Conservation (phyloP, 176 grass and related monocot genomes). For the Elymus sibiricus region DNA sequence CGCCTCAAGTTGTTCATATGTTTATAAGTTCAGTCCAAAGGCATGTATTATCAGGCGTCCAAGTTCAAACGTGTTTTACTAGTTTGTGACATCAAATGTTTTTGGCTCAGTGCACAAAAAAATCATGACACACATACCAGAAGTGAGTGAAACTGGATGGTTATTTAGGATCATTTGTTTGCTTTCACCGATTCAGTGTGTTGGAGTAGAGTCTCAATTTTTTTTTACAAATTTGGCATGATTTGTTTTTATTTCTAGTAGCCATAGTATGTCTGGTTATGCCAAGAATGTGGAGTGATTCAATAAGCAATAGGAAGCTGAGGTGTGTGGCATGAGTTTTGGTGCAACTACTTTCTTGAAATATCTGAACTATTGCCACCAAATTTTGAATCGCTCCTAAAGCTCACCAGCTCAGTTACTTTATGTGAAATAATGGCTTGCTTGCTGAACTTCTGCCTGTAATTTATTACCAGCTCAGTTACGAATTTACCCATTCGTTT, state of each 20-base stretch:
- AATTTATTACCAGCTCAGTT: neutral
- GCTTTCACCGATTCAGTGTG: neutral
- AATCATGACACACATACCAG: neutral
- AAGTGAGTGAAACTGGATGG: neutral
- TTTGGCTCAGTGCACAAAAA: neutral
- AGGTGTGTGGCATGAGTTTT: neutral
- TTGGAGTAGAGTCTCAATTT: neutral
- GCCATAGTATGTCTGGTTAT: neutral
- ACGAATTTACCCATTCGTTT: neutral
- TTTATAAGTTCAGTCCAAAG: neutral
- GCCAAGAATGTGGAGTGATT: neutral
- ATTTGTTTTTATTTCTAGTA: neutral
- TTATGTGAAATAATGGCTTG: neutral
- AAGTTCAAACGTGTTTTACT: neutral
- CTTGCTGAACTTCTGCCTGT: neutral
- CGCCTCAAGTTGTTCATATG: constrained; percentile 4
- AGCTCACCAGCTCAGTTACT: neutral
- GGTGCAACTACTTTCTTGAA: neutral
- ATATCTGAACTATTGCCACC: constrained; percentile 16
- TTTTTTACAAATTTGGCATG: neutral
- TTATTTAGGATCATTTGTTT: neutral
- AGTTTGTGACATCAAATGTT: neutral
- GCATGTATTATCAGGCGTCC: neutral
- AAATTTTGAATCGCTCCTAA: neutral
- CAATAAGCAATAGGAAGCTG: neutral